phyloP scores from a whole-genome alignment of 805 yeast species.

The Torulaspora indica region DNA sequence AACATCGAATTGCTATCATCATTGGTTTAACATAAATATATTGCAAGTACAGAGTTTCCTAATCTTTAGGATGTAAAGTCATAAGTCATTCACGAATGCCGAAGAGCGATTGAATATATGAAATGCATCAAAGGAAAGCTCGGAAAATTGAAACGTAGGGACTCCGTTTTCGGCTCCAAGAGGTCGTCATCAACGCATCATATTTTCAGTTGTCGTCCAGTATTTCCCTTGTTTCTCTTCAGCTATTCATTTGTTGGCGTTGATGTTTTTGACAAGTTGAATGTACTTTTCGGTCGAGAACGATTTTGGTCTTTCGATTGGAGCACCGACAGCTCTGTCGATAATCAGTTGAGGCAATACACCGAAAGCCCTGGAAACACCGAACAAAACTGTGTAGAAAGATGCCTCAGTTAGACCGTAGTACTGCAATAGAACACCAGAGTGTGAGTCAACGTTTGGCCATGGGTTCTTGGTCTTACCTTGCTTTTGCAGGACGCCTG shows the following conservation, averaged over 20 bases:
- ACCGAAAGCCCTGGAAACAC: slow-evolving; percentile 84
- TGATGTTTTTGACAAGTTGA: slow-evolving; percentile 59
- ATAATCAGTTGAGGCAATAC: slow-evolving; percentile 79
- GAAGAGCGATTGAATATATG: slow-evolving; percentile 1
- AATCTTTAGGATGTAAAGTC: slow-evolving; percentile 2
- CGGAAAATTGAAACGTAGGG: neutral
- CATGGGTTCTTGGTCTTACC: slow-evolving; percentile 92
- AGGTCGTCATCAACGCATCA: neutral
- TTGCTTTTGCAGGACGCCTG: slow-evolving; percentile 71
- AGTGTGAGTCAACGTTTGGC: slow-evolving; percentile 88
- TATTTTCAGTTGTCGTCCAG: neutral
- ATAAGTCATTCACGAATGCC: slow-evolving; percentile 6
- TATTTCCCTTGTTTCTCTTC: slow-evolving; percentile 1
- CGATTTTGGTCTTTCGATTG: slow-evolving; percentile 87
- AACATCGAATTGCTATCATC: neutral
- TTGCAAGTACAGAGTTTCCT: slow-evolving; percentile 2
- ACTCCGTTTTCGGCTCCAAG: neutral
- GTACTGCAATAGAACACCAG: slow-evolving; percentile 80
- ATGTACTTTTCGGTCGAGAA: slow-evolving; percentile 91
- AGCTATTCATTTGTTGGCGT: slow-evolving; percentile 20
- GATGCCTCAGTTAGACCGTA: slow-evolving; percentile 78
- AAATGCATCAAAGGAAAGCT: neutral
- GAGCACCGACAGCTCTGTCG: slow-evolving; percentile 76
- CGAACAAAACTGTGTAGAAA: slow-evolving; percentile 81
- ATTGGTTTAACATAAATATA: neutral